Conservation (phyloP, 2,329 filamentous ascomycete genomes). For the Fusarium armeniacum region DNA sequence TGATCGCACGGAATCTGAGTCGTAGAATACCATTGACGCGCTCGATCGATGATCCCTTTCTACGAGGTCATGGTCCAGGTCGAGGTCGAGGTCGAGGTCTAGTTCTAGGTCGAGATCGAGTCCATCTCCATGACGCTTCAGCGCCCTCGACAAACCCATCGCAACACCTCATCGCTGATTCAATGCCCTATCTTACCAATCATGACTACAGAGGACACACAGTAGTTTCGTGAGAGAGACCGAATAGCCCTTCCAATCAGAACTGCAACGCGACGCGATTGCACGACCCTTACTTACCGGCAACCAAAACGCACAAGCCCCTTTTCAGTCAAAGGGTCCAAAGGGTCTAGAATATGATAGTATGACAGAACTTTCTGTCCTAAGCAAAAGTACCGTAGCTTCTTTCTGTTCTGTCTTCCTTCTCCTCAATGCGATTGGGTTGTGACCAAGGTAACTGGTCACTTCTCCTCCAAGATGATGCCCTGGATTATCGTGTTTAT, state of each 20-base stretch:
- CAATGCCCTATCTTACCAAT: accelerated
- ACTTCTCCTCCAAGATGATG: too few species aligned
- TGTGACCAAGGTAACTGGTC: too few species aligned
- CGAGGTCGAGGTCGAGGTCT: neutral
- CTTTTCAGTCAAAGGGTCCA: neutral
- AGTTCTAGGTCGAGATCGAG: neutral
- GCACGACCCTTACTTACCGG: neutral
- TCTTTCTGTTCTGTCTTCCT: too few species aligned
- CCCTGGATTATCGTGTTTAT: too few species aligned
- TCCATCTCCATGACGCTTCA: neutral
- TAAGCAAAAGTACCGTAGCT: too few species aligned
- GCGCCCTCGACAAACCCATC: neutral
- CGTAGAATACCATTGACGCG: accelerated
- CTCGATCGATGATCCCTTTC: neutral
- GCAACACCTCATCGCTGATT: neutral
- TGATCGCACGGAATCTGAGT: too few species aligned
- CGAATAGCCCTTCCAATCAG: neutral
- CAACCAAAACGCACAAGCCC: too few species aligned
- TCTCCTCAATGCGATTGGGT: too few species aligned
- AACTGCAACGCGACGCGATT: neutral
- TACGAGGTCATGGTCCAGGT: neutral
- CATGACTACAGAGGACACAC: neutral
- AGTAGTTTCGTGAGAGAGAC: accelerated
- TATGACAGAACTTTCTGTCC: too few species aligned
- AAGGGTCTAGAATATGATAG: too few species aligned